Conservation (phyloP, 108 stramenopile genomes). For the Skeletonema costatum region DNA sequence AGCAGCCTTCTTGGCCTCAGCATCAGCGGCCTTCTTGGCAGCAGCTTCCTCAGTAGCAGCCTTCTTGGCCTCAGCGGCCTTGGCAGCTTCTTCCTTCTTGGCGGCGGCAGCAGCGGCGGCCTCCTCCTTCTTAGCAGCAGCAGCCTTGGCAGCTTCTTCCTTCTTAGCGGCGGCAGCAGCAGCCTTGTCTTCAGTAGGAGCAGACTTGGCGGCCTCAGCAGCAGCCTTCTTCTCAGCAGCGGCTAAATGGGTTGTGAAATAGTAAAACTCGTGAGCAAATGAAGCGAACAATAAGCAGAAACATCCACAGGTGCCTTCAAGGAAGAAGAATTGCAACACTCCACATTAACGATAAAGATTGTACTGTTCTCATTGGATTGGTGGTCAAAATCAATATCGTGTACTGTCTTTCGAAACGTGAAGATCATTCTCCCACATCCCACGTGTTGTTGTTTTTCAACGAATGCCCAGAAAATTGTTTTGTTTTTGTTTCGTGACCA, state of each 20-base stretch:
- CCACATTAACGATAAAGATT: neutral
- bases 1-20: conserved; percentile 16
- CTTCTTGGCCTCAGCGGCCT: conserved; percentile 33
- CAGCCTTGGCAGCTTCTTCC: conserved; percentile 19
- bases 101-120: conserved; percentile 12
- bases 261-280: neutral
- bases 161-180: conserved; percentile 23
- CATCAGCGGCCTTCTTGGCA: conserved; percentile 26
- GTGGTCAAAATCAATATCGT: neutral
- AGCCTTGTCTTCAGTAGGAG: conserved; percentile 18
- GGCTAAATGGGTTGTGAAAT: neutral
- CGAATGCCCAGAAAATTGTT: neutral
- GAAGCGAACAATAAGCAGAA: neutral
- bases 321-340: neutral
- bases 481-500: neutral
- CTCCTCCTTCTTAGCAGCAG: conserved; percentile 14
- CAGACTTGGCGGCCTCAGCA: conserved; percentile 10
- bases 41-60: conserved; percentile 3
- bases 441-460: neutral
- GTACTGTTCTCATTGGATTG: neutral
- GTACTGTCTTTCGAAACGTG: neutral
- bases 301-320: neutral
- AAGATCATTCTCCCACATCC: neutral
- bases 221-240: conserved; percentile 5
- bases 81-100: conserved; percentile 13